These are phyloP conservation scores for Tolypocladium nubicola DNA, from an alignment of 2,329 filamentous ascomycete species.

Conservation along the genomic window DNA sequence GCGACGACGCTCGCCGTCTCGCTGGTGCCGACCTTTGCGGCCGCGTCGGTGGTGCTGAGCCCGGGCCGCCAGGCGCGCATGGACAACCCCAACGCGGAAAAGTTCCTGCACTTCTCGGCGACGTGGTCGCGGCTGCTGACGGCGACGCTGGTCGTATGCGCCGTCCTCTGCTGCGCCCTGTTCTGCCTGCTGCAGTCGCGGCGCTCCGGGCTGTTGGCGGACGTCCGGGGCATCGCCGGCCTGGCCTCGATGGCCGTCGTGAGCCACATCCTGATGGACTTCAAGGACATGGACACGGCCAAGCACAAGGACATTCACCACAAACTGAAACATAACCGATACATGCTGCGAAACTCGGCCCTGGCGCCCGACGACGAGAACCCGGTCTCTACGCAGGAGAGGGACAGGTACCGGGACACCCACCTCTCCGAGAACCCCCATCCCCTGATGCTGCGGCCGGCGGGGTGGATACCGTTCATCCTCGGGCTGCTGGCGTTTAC, in stretches of 20 bases:
- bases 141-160: constrained; percentile 43
- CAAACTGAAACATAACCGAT: constrained; percentile 54
- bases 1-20: constrained; percentile 57
- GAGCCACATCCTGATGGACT: constrained; percentile 63
- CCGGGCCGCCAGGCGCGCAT: constrained; percentile 38
- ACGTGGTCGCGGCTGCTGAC: constrained; percentile 54
- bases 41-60: constrained; percentile 47
- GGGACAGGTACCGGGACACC: constrained; percentile 36
- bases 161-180: constrained; percentile 44
- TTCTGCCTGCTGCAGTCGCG: constrained; percentile 51
- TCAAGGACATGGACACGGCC: constrained; percentile 59
- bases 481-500: constrained; percentile 45
- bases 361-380: constrained; percentile 53
- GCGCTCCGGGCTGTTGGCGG: constrained; percentile 54
- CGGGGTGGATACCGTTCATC: constrained; percentile 51
- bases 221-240: constrained; percentile 64
- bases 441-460: constrained; percentile 55
- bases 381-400: constrained; percentile 27
- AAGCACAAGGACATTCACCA: constrained; percentile 57
- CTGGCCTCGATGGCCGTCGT: constrained; percentile 66
- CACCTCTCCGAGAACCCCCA: constrained; percentile 52
- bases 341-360: constrained; percentile 60
- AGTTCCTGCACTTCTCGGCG: constrained; percentile 44
- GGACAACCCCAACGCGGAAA: constrained; percentile 28
- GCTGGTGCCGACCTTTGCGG: constrained; percentile 57